phyloP scores from a whole-genome alignment of 129 eudicot species.

The Erigeron canadensis region DNA sequence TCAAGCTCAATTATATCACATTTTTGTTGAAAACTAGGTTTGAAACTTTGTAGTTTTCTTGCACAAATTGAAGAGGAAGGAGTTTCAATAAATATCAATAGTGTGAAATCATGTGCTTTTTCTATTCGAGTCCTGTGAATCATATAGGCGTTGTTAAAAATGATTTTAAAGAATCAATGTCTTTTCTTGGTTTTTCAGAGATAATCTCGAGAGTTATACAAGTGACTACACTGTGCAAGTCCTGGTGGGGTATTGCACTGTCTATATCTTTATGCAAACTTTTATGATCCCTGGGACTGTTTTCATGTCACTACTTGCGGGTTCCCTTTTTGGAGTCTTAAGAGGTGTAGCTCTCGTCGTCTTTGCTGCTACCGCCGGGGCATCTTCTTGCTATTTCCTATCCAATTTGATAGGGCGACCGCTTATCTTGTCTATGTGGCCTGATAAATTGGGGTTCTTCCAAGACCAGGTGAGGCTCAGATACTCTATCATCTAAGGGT shows the following conservation, averaged over 20 bases:
- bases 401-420: constrained; percentile 86
- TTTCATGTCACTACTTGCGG: constrained; percentile 89
- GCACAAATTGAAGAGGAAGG: background rate
- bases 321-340: constrained; percentile 76
- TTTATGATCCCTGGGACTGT: constrained; percentile 98
- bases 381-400: constrained; percentile 84
- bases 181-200: constrained; percentile 35
- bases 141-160: background rate
- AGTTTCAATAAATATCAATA: background rate
- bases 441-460: constrained; percentile 72
- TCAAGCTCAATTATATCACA: no score
- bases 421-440: constrained; percentile 76
- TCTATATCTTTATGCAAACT: constrained; percentile 95
- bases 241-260: constrained; percentile 72
- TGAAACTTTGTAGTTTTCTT: background rate
- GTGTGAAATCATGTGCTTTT: background rate
- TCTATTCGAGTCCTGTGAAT: background rate
- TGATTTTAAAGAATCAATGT: constrained; percentile 5
- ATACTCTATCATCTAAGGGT: background rate
- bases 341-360: constrained; percentile 83
- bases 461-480: constrained; percentile 67
- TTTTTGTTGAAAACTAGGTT: background rate
- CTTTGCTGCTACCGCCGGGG: constrained; percentile 90
- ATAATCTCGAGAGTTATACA: constrained; percentile 83
- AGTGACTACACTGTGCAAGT: constrained; percentile 91